These are phyloP conservation scores for Ceratocystis huliohia DNA, from an alignment of 2,329 filamentous ascomycete genomes.

Conservation along the genomic window DNA sequence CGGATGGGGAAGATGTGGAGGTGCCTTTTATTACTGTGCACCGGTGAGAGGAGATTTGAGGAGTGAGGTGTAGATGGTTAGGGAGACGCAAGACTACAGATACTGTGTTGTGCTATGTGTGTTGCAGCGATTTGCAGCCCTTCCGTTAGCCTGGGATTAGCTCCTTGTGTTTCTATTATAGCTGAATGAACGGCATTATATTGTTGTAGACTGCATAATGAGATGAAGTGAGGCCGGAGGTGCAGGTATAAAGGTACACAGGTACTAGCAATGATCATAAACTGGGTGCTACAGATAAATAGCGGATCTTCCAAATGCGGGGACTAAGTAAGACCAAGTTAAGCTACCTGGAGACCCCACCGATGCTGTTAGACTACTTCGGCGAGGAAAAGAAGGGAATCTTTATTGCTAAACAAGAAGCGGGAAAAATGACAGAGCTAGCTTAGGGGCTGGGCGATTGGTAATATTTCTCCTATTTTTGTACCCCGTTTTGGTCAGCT, in stretches of 20 bases:
- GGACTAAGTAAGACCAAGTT: too few relatives aligned
- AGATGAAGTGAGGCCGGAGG: background rate
- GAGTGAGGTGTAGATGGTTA: background rate
- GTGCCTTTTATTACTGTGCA: conserved; percentile 90
- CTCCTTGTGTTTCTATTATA: background rate
- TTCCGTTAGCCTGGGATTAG: background rate
- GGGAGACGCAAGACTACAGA: background rate
- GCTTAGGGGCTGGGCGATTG: too few relatives aligned
- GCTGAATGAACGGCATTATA: background rate
- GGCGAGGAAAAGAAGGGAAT: too few relatives aligned
- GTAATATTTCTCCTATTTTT: too few relatives aligned
- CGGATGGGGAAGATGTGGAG: conserved; percentile 84
- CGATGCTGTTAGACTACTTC: too few relatives aligned
- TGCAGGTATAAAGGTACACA: background rate
- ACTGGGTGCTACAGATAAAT: too few relatives aligned
- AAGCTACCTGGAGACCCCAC: too few relatives aligned
- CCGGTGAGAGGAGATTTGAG: background rate
- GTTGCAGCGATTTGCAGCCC: background rate
- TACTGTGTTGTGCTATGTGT: too few relatives aligned
- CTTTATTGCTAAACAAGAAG: too few relatives aligned
- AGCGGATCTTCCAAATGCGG: too few relatives aligned
- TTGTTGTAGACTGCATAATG: background rate
- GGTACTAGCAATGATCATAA: background rate
- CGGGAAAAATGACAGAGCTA: too few relatives aligned
- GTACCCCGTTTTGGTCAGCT: too few relatives aligned